Evolutionary conservation across 2,329 filamentous ascomycete species (phyloP), one percentile per base, ranked within the genome.

Genomic region (Xylaria hypoxylon): DNA sequence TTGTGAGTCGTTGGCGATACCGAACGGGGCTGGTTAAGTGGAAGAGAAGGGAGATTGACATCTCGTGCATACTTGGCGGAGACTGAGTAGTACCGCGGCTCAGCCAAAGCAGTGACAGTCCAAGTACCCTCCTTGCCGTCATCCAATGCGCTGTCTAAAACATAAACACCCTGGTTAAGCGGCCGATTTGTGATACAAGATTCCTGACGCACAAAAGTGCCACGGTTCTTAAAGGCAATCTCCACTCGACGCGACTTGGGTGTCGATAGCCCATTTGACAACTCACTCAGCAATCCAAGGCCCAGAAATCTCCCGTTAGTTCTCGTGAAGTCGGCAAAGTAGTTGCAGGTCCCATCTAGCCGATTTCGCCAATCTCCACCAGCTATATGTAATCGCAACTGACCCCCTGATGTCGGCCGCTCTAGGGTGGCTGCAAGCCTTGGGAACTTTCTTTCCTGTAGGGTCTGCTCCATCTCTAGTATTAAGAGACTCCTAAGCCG

Each of bases 81-180:
- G 71, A 1, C 75, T 72, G 65, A 62, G 28, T 65, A 55, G 40
- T 57, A 67, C 13, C n/a, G 55, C 10, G 64, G 64, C 48, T 71
- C 68, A 0, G 66, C 63, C 2, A 76, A 76, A 1, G 78, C 75
- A 2, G 82, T 81, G 1, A 80, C 70, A 0, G 82, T 81, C 82
- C 82, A 84, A 0, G 78, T 78, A 19, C 75, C 76, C 11, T 67
- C 50, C 2, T 44, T 52, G 33, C 69, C 61, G 38, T 70, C 63
- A 38, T 74, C 71, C 28, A 79, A 62, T 28, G 79, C 79, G 5
- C 68, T 60, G 58, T 83, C 80, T 15, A 83, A 73, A 35, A 44
- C 31, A n/a, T 19, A 5, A 8, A 59, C 48, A 5, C 56, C 44
- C 17, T 59, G 31, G n/a, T 38, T 28, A 15, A 24, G 28, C 2